These are phyloP conservation scores for Penicillium verrucosum DNA, from an alignment of 2,329 filamentous ascomycete species.

Conservation along the genomic window DNA sequence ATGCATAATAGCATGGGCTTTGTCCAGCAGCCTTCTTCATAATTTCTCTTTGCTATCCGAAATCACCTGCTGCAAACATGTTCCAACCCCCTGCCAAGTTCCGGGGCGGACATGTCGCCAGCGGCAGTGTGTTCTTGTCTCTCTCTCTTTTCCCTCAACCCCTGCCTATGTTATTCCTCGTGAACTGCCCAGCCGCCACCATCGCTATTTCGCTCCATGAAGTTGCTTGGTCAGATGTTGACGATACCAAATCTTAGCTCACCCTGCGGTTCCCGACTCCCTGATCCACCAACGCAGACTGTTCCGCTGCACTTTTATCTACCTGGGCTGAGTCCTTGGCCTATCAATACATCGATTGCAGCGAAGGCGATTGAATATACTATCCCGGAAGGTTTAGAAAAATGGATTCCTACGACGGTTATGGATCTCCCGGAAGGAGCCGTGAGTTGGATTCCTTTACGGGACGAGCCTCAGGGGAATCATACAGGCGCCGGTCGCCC, in stretches of 20 bases:
- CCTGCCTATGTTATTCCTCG: slow-evolving; percentile 23
- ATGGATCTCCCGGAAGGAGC: slow-evolving; percentile 43
- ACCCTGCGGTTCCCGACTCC: slow-evolving; percentile 8
- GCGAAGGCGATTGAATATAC: background rate
- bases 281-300: slow-evolving; percentile 1
- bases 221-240: slow-evolving; percentile 36
- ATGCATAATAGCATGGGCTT: slow-evolving; percentile 14
- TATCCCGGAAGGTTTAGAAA: background rate
- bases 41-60: slow-evolving; percentile 19
- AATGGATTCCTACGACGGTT: slow-evolving; percentile 50
- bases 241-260: slow-evolving; percentile 40
- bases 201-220: slow-evolving; percentile 21
- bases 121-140: slow-evolving; percentile 20
- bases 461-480: slow-evolving; percentile 35
- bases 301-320: background rate
- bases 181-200: slow-evolving; percentile 23
- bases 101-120: slow-evolving; percentile 13
- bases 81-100: slow-evolving; percentile 13
- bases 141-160: slow-evolving; percentile 20
- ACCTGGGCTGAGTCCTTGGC: background rate
- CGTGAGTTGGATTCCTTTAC: slow-evolving; percentile 42
- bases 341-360: background rate
- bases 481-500: slow-evolving; percentile 47
- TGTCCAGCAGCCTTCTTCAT: slow-evolving; percentile 14
- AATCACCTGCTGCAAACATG: slow-evolving; percentile 12